Evolutionary conservation across 208 protist species (phyloP).

Genomic region (Jaenimonas drosophilae): DNA sequence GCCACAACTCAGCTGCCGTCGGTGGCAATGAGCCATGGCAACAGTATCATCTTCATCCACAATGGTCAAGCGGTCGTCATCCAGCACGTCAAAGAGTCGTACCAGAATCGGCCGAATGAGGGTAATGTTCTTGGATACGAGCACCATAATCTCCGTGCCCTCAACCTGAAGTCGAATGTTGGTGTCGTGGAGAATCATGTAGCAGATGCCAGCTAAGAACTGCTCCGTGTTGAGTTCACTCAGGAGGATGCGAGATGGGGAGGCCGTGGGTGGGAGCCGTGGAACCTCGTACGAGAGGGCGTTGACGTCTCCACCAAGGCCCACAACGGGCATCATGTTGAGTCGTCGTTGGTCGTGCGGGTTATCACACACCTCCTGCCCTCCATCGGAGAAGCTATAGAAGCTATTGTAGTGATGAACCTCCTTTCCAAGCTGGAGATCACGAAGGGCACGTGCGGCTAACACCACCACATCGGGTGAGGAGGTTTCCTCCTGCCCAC

Average conservation of each 20-base stretch:
- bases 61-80: constrained; percentile 56
- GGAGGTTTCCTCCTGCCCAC: not conserved
- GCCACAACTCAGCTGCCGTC: constrained; percentile 62
- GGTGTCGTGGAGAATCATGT: constrained; percentile 40
- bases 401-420: constrained; percentile 20
- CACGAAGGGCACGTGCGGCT: constrained; percentile 39
- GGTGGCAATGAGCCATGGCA: constrained; percentile 26
- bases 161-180: constrained; percentile 55
- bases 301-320: constrained; percentile 7
- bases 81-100: constrained; percentile 61
- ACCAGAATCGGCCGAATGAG: constrained; percentile 54
- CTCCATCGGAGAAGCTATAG: too few species aligned
- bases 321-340: constrained; percentile 19
- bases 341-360: not conserved
- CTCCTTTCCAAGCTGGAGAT: constrained; percentile 54
- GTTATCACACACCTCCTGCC: not conserved
- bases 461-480: constrained; percentile 30
- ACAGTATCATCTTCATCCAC: constrained; percentile 20
- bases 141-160: constrained; percentile 57
- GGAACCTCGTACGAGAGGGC: too few species aligned
- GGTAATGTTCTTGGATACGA: constrained; percentile 58
- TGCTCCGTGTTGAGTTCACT: constrained; percentile 12
- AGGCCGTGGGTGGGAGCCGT: not conserved
- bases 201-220: constrained; percentile 53
- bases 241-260: constrained; percentile 9